These are phyloP conservation scores for Aulographum hederae DNA, from an alignment of 2,329 filamentous ascomycete species.

Conservation along the genomic window DNA sequence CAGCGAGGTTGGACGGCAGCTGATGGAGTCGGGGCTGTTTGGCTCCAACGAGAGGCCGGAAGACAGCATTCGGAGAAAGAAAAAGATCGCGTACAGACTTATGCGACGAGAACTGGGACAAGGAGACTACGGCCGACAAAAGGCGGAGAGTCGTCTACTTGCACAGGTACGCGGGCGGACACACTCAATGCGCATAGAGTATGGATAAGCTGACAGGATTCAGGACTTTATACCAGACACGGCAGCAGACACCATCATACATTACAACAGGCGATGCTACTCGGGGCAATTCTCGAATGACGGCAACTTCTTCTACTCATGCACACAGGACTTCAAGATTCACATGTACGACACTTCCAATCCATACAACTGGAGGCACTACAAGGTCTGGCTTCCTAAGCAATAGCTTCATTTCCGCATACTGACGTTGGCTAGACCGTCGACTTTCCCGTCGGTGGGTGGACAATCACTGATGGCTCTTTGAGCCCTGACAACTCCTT, in stretches of 20 bases:
- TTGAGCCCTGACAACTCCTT: slow-evolving; percentile 83
- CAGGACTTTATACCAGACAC: slow-evolving; percentile 62
- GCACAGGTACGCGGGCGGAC: slow-evolving; percentile 33
- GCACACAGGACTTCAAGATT: slow-evolving; percentile 81
- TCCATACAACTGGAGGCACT: slow-evolving; percentile 87
- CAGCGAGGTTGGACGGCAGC: slow-evolving; percentile 51
- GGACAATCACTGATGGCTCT: slow-evolving; percentile 91
- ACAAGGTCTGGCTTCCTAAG: slow-evolving; percentile 55
- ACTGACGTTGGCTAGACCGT: slow-evolving; percentile 50
- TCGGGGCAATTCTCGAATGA: slow-evolving; percentile 94
- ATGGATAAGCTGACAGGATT: slow-evolving; percentile 1
- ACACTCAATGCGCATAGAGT: too few relatives aligned
- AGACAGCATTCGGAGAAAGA: slow-evolving; percentile 38
- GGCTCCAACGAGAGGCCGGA: slow-evolving; percentile 42
- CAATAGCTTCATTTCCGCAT: not conserved
- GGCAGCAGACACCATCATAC: slow-evolving; percentile 66
- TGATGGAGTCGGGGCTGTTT: slow-evolving; percentile 74
- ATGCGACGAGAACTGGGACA: slow-evolving; percentile 68
- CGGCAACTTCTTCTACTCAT: slow-evolving; percentile 91
- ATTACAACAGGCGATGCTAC: slow-evolving; percentile 74
- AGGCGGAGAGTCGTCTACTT: slow-evolving; percentile 47
- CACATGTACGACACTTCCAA: slow-evolving; percentile 97
- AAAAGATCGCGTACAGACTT: slow-evolving; percentile 46
- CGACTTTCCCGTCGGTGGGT: slow-evolving; percentile 68
- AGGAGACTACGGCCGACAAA: slow-evolving; percentile 37